Percentiles rank a stretch among this genome's conserved stretches.
These are phyloP conservation scores for Glaciozyma martinii DNA, from an alignment of 768 basidiomycete species.

Conservation along the genomic window DNA sequence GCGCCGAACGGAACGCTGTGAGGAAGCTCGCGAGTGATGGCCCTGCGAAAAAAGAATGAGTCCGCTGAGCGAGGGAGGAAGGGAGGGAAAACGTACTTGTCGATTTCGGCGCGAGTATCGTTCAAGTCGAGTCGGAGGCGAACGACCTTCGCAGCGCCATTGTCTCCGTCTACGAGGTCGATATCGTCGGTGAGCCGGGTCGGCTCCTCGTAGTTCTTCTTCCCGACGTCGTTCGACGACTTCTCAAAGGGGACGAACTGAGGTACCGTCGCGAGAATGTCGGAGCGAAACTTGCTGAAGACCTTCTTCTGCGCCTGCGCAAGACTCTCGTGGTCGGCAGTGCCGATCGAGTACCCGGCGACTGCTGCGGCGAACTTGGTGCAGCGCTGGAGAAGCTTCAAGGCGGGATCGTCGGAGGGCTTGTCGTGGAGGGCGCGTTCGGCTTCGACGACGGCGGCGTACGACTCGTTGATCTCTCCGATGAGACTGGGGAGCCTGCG, in stretches of 20 bases:
- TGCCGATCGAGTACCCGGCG: background rate
- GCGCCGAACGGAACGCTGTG: background rate
- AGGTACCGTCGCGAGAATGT: background rate
- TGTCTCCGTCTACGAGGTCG: background rate
- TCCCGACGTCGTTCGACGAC: background rate
- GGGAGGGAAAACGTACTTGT: background rate
- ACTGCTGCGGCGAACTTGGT: background rate
- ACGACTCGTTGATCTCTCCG: background rate
- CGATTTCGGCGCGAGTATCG: background rate
- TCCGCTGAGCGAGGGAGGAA: background rate
- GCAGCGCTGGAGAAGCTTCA: background rate
- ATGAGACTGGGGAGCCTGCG: constrained; percentile 19
- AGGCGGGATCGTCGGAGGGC: background rate
- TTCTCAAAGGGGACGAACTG: background rate
- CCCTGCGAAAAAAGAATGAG: background rate
- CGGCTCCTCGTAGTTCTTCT: background rate
- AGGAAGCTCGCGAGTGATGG: background rate
- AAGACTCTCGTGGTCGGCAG: background rate
- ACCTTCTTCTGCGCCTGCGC: background rate
- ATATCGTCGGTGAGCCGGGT: background rate
- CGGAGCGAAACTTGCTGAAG: background rate
- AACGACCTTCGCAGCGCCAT: background rate
- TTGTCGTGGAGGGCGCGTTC: background rate
- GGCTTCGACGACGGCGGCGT: background rate
- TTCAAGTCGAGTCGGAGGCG: background rate